These are phyloP conservation scores for Digitaria exilis DNA, from an alignment of 202 grass and related monocot genomes.

Conservation along the genomic window DNA sequence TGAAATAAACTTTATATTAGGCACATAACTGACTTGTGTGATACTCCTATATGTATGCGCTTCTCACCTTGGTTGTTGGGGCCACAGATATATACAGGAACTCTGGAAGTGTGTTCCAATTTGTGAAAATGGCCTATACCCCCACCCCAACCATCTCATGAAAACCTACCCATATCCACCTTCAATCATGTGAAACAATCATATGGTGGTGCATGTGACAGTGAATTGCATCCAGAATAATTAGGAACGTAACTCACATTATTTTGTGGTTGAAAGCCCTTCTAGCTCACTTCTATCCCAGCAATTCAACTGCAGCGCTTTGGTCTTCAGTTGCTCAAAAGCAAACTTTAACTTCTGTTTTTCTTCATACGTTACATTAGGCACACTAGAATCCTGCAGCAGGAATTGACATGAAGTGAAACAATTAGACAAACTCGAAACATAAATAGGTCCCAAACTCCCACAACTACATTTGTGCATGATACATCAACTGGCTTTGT, in stretches of 20 bases:
- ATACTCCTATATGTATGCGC: not conserved
- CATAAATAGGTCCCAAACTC: not conserved
- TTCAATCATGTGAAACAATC: not conserved
- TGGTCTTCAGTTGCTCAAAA: constrained; percentile 58
- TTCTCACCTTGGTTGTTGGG: not conserved
- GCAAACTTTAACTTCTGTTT: constrained; percentile 53
- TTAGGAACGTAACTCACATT: not conserved
- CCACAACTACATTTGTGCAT: constrained; percentile 3
- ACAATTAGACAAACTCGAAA: constrained; percentile 13
- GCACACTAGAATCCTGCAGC: constrained; percentile 43
- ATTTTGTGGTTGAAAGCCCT: constrained; percentile 42
- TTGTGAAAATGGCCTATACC: not conserved
- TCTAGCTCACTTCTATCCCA: constrained; percentile 50
- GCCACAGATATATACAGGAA: not conserved
- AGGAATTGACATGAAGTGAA: constrained; percentile 9
- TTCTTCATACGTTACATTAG: constrained; percentile 47
- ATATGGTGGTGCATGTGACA: constrained; percentile 8
- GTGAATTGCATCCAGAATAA: not conserved
- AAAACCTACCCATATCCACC: not conserved
- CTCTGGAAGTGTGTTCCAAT: not conserved
- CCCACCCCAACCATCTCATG: not conserved
- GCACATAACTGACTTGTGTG: not conserved
- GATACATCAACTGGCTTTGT: constrained; percentile 10
- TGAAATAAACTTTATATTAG: not conserved
- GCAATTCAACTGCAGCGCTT: constrained; percentile 55